These are phyloP conservation scores for Melampsora americana DNA, from an alignment of 1,284 basidiomycete genomes.

Conservation along the genomic window DNA sequence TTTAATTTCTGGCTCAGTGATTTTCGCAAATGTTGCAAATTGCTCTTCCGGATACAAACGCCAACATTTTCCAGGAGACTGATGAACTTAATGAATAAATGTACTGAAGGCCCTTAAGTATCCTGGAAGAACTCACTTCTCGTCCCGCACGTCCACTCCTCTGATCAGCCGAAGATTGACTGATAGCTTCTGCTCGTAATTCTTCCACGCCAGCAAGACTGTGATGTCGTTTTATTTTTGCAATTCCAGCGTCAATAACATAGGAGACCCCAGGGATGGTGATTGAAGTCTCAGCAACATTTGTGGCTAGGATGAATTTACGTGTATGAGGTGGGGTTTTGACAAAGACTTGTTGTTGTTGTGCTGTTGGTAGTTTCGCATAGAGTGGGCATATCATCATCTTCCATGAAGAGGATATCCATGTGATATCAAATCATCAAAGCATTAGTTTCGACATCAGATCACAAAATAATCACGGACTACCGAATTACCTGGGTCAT, in stretches of 20 bases:
- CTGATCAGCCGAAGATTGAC: slow-evolving; percentile 85
- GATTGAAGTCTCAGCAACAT: slow-evolving; percentile 96
- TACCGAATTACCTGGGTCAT: slow-evolving; percentile 45
- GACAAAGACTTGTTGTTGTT: slow-evolving; percentile 75
- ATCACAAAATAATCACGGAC: neutral
- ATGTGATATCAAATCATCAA: neutral
- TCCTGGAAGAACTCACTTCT: slow-evolving; percentile 60
- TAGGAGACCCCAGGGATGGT: slow-evolving; percentile 94
- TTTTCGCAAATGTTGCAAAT: slow-evolving; percentile 65
- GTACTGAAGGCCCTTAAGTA: slow-evolving; percentile 11
- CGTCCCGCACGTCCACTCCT: slow-evolving; percentile 86
- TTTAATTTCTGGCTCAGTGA: slow-evolving; percentile 80
- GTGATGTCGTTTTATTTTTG: slow-evolving; percentile 84
- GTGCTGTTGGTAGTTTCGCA: slow-evolving; percentile 72
- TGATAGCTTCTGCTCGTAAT: slow-evolving; percentile 63
- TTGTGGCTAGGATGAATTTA: slow-evolving; percentile 88
- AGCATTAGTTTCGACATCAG: slow-evolving; percentile 57
- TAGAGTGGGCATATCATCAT: slow-evolving; percentile 75
- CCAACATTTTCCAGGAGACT: slow-evolving; percentile 78
- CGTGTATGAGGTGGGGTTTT: slow-evolving; percentile 68
- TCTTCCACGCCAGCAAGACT: slow-evolving; percentile 61
- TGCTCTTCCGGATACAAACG: slow-evolving; percentile 79
- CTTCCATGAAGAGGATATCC: slow-evolving; percentile 57
- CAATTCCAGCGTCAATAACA: slow-evolving; percentile 91
- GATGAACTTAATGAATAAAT: slow-evolving; percentile 23